Conservation (phyloP, 2,329 filamentous ascomycete species). For the Ascochyta viciae-villosae region DNA sequence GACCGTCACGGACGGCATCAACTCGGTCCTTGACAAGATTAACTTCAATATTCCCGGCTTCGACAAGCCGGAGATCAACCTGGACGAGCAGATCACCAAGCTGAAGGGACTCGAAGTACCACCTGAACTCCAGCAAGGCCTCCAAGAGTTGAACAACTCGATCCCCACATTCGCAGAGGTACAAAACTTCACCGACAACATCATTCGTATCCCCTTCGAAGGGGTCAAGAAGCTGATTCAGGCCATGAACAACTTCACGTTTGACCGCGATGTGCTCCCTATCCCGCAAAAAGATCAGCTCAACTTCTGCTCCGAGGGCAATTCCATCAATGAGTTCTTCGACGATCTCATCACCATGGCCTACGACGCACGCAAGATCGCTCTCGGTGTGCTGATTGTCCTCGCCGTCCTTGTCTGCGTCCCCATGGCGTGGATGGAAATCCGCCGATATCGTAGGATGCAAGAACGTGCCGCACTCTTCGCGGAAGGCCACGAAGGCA, state of each 20-base stretch:
- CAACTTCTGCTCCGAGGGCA: slow-evolving; percentile 87
- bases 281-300: slow-evolving; percentile 83
- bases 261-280: slow-evolving; percentile 80
- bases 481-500: slow-evolving; percentile 73
- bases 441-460: slow-evolving; percentile 77
- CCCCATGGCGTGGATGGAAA: slow-evolving; percentile 82
- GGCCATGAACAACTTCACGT: slow-evolving; percentile 74
- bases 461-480: slow-evolving; percentile 73
- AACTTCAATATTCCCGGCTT: slow-evolving; percentile 52
- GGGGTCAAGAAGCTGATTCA: slow-evolving; percentile 76
- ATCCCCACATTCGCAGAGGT: slow-evolving; percentile 86
- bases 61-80: slow-evolving; percentile 65
- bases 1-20: slow-evolving; percentile 44
- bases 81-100: slow-evolving; percentile 68
- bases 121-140: slow-evolving; percentile 69
- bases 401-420: slow-evolving; percentile 76
- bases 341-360: slow-evolving; percentile 70
- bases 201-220: slow-evolving; percentile 81
- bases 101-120: slow-evolving; percentile 76
- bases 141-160: slow-evolving; percentile 76
- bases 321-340: slow-evolving; percentile 85
- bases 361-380: slow-evolving; percentile 73
- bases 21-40: slow-evolving; percentile 51
- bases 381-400: slow-evolving; percentile 76
- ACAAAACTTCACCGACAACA: slow-evolving; percentile 77